These are phyloP conservation scores for Aegilops speltoides DNA, from an alignment of 176 grass and related monocot species.

Conservation along the genomic window DNA sequence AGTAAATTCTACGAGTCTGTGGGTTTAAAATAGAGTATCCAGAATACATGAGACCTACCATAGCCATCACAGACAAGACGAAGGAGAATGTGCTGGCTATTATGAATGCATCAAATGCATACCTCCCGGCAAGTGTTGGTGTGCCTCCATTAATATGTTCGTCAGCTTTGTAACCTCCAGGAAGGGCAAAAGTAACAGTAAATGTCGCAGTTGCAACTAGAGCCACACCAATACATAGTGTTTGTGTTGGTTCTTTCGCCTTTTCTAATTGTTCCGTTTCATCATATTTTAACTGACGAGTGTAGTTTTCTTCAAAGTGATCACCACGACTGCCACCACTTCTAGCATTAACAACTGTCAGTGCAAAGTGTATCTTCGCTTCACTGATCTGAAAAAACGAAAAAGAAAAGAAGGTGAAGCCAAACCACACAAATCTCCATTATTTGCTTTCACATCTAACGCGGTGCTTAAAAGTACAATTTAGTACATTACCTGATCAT, in stretches of 20 bases:
- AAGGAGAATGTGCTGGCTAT: background rate
- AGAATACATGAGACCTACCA: constrained; percentile 1
- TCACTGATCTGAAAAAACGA: background rate
- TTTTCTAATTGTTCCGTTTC: background rate
- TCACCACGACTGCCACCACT: background rate
- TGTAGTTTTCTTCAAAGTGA: constrained; percentile 7
- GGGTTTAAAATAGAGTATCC: background rate
- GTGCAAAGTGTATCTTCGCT: background rate
- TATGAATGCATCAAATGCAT: constrained; percentile 1
- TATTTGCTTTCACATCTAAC: background rate
- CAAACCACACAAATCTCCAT: background rate
- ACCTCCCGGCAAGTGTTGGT: constrained; percentile 3
- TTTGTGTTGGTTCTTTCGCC: background rate
- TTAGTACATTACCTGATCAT: constrained; percentile 1
- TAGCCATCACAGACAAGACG: background rate
- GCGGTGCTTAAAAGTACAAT: background rate
- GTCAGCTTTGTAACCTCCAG: constrained; percentile 2
- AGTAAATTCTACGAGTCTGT: background rate
- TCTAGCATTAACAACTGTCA: background rate
- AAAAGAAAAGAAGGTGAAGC: background rate
- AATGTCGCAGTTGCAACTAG: background rate
- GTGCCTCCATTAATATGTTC: background rate
- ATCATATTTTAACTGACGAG: background rate
- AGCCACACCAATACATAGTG: background rate
- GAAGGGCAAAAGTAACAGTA: constrained; percentile 1